Evolutionary conservation across 768 basidiomycete genomes (phyloP), one percentile per base, ranked within the genome.

Genomic region (Psilocybe tampanensis): DNA sequence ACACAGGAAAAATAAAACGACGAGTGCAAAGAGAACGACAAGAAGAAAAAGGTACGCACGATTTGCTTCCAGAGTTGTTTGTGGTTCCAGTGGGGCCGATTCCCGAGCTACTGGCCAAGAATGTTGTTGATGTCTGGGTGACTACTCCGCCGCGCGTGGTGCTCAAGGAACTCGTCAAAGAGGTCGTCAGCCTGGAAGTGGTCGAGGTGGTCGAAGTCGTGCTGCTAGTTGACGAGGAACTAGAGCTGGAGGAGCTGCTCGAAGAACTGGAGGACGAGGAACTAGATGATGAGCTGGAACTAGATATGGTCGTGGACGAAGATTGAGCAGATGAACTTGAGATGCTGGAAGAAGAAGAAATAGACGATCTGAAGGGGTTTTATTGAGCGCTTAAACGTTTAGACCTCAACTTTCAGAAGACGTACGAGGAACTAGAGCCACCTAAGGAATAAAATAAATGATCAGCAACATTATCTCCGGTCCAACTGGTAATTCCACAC

Each of bases 61-160:
- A 51, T 52, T 61, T 61, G 2, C 26, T 56, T 18, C 18, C 41
- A 2, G 54, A 26, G 33, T 32, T 15, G 11, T 45, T 54, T 29
- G 19, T 26, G 2, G 44, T 23, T 6, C 17, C 21, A 3, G 48
- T 52, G 2, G 60, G 26, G 5, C 22, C 33, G 1, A 39, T 11
- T 33, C 42, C 33, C 9, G 48, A 39, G 13, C 49, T 54, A 22
- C 42, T 52, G 15, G 67, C 43, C 5, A 58, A 47, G n/a, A 61
- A 49, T 24, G 42, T 29, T 11, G 65, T 64, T 3, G 67, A 60
- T n/a, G 65, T 67, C 18, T 52, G 57, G 5, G 66, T 70, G 17
- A 66, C 59, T 5, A 64, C 49, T 21, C 51, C 60, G 13, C 47
- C 47, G 4, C 50, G 47, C 0, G 52, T 47, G 39, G 42, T 49